phyloP scores from a whole-genome alignment of 495 filamentous ascomycete genomes.

The Amniculicola lignicola region DNA sequence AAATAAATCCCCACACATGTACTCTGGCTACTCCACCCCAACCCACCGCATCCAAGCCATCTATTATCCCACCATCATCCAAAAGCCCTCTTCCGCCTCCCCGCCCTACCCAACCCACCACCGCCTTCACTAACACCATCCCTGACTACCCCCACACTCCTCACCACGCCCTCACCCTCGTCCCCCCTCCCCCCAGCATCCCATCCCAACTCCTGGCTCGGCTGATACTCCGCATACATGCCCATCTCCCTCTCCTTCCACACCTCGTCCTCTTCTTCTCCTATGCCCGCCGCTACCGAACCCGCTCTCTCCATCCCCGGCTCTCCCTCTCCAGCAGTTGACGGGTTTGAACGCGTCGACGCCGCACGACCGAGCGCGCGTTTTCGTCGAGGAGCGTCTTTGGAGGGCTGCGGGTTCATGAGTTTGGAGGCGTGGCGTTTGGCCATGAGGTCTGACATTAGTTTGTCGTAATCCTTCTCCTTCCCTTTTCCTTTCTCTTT shows the following conservation, averaged over 20 bases:
- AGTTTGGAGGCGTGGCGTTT: slow-evolving; percentile 26
- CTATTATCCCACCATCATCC: neutral
- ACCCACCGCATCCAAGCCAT: neutral
- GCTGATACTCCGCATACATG: slow-evolving; percentile 15
- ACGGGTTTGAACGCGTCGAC: slow-evolving; percentile 20
- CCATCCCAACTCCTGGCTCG: slow-evolving; percentile 37
- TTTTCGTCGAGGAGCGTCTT: slow-evolving; percentile 7
- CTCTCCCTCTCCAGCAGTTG: slow-evolving; percentile 12
- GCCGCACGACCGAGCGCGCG: slow-evolving; percentile 29
- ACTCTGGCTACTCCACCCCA: neutral
- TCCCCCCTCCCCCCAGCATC: slow-evolving; percentile 37
- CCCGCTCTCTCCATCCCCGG: slow-evolving; percentile 10
- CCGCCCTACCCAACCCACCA: slow-evolving; percentile 2
- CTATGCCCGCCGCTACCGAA: neutral
- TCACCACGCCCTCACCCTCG: slow-evolving; percentile 3
- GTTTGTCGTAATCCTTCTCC: slow-evolving; percentile 13
- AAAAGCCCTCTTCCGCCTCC: slow-evolving; percentile 25
- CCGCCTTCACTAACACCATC: slow-evolving; percentile 20
- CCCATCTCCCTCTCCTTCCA: slow-evolving; percentile 1
- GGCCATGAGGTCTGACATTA: slow-evolving; percentile 16
- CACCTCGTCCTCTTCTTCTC: neutral
- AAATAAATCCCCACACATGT: too few species aligned
- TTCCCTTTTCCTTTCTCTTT: neutral
- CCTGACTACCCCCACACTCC: slow-evolving; percentile 25
- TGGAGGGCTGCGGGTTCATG: too few species aligned